Evolutionary conservation across 768 basidiomycete genomes (phyloP).

Genomic region (Phlebiopsis flavidoalba): DNA sequence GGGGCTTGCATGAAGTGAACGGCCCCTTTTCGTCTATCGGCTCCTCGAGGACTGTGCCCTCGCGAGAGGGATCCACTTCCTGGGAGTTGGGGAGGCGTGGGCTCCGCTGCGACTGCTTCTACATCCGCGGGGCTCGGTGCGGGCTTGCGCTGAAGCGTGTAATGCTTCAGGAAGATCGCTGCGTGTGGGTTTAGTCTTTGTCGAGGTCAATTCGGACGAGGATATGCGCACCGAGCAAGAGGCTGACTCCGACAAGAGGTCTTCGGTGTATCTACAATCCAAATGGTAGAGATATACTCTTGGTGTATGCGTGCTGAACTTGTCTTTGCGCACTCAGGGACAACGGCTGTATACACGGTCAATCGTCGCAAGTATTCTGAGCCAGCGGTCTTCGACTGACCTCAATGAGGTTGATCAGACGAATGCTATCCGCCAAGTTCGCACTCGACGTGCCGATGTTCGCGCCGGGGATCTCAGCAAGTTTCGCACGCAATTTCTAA

Average conservation of each 20-base stretch:
- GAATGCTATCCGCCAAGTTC: conserved; percentile 24
- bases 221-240: conserved; percentile 27
- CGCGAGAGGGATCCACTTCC: neutral
- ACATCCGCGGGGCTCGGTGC: neutral
- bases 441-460: conserved; percentile 15
- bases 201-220: neutral
- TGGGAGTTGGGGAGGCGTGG: neutral
- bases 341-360: conserved; percentile 18
- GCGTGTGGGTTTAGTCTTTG: neutral
- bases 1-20: too few relatives aligned
- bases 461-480: conserved; percentile 1
- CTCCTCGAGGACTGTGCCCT: too few relatives aligned
- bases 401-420: conserved; percentile 15
- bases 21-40: too few relatives aligned
- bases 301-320: conserved; percentile 33
- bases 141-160: conserved; percentile 28
- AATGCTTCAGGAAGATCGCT: conserved; percentile 31
- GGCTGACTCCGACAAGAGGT: conserved; percentile 26
- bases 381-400: conserved; percentile 12
- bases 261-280: conserved; percentile 34
- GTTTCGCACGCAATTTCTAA: conserved; percentile 10
- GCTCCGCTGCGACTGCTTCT: neutral
- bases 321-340: conserved; percentile 24
- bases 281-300: conserved; percentile 34
- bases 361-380: conserved; percentile 8